Percentiles rank a stretch among this genome's conserved stretches.
Evolutionary conservation across 192 early-diverging fungal species (phyloP).

Genomic region (Backusella tarrabulga): DNA sequence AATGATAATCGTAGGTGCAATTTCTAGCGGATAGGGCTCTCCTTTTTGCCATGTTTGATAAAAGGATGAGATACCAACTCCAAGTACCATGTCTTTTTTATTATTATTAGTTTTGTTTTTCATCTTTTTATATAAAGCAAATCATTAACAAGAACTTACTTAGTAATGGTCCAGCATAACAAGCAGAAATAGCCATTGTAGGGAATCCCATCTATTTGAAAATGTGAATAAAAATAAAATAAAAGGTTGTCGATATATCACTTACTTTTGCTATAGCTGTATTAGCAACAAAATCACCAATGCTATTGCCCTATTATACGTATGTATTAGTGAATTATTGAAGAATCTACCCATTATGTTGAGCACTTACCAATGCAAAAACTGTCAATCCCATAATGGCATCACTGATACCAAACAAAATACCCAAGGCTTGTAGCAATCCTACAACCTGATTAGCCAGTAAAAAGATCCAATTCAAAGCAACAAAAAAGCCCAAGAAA

Average conservation of each 20-base stretch:
- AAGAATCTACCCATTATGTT: neutral
- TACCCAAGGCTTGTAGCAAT: conserved; percentile 74
- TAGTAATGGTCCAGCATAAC: conserved; percentile 90
- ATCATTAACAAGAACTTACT: conserved; percentile 43
- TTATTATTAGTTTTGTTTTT: neutral
- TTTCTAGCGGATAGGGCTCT: conserved; percentile 45
- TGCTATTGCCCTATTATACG: conserved; percentile 61
- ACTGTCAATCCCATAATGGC: conserved; percentile 79
- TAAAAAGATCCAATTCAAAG: conserved; percentile 81
- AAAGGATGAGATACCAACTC: conserved; percentile 75
- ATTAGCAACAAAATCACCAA: conserved; percentile 90
- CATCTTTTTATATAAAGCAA: neutral
- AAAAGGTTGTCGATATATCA: neutral
- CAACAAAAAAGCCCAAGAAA: conserved; percentile 70
- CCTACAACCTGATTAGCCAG: conserved; percentile 87
- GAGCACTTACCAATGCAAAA: conserved; percentile 69
- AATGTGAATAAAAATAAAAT: neutral
- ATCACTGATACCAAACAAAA: conserved; percentile 73
- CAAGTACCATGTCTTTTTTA: conserved; percentile 67
- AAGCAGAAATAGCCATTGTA: conserved; percentile 93
- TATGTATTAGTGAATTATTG: neutral
- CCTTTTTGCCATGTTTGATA: conserved; percentile 48
- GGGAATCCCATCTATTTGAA: conserved; percentile 74
- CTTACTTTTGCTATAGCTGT: conserved; percentile 70
- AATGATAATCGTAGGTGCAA: conserved; percentile 69